phyloP scores from a whole-genome alignment of 768 basidiomycete genomes.

The Tylopilus vinaceipallidus region DNA sequence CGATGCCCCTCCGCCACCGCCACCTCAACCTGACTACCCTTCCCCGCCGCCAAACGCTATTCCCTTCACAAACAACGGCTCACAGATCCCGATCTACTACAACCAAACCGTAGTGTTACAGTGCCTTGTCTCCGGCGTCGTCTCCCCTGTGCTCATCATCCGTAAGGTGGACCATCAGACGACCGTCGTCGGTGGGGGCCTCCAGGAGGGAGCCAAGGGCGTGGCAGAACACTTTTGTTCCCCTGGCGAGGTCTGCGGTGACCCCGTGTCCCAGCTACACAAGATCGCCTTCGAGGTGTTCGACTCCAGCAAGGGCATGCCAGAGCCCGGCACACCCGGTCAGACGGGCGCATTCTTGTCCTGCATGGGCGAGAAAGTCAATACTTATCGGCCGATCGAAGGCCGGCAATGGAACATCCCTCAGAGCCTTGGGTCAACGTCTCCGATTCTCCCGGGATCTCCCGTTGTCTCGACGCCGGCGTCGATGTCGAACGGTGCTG shows the following conservation, averaged over 20 bases:
- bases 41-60: conserved; percentile 91
- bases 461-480: conserved; percentile 65
- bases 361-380: conserved; percentile 92
- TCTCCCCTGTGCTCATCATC: conserved; percentile 90
- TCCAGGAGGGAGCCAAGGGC: conserved; percentile 83
- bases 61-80: conserved; percentile 76
- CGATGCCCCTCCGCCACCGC: conserved; percentile 75
- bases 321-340: conserved; percentile 78
- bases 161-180: conserved; percentile 92
- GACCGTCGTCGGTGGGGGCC: conserved; percentile 86
- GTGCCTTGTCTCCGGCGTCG: conserved; percentile 90
- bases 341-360: conserved; percentile 80
- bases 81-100: conserved; percentile 90
- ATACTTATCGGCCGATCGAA: conserved; percentile 83
- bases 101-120: conserved; percentile 96
- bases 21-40: conserved; percentile 86
- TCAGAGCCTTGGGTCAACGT: conserved; percentile 42
- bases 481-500: conserved; percentile 48
- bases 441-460: conserved; percentile 65
- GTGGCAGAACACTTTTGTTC: conserved; percentile 81
- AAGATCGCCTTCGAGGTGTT: conserved; percentile 94
- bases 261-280: conserved; percentile 93
- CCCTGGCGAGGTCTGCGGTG: conserved; percentile 86
- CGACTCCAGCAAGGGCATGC: conserved; percentile 63
- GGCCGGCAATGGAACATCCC: conserved; percentile 74